These are phyloP conservation scores for Mangifera indica DNA, from an alignment of 345 rosid genomes.

Conservation along the genomic window DNA sequence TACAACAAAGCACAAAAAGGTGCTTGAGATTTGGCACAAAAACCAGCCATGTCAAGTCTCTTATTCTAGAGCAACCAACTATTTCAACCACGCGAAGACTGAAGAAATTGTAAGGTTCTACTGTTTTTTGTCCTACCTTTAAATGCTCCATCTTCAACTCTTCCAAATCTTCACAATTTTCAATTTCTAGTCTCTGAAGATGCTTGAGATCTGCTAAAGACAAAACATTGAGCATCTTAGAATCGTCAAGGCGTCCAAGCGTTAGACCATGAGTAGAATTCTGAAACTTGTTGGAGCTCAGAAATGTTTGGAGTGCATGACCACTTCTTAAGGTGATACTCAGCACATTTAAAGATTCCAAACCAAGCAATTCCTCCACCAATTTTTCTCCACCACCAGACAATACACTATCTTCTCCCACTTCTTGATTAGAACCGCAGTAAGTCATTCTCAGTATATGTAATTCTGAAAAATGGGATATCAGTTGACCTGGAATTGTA, in stretches of 20 bases:
- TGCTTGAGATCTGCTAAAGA: background rate
- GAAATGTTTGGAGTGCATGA: background rate
- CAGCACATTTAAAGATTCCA: conserved; percentile 5
- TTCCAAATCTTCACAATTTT: background rate
- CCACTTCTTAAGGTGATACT: background rate
- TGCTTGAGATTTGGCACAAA: conserved; percentile 16
- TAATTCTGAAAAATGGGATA: background rate
- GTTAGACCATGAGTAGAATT: background rate
- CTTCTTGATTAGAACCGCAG: background rate
- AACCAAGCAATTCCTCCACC: conserved; percentile 12
- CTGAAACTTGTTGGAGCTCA: background rate
- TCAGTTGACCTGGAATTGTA: conserved; percentile 16
- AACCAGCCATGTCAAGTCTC: conserved; percentile 25
- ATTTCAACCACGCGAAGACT: background rate
- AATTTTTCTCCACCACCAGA: background rate
- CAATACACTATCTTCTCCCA: background rate
- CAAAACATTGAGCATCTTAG: background rate
- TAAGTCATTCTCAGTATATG: conserved; percentile 9
- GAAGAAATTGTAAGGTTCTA: background rate
- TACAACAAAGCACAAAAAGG: background rate
- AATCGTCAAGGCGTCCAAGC: background rate
- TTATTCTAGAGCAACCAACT: background rate
- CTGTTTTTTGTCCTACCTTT: background rate
- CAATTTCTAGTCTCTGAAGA: background rate
- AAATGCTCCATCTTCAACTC: background rate